Evolutionary conservation across 805 yeast genomes (phyloP), one percentile per base, ranked within the genome.

Genomic region (Lachancea thermotolerans): DNA sequence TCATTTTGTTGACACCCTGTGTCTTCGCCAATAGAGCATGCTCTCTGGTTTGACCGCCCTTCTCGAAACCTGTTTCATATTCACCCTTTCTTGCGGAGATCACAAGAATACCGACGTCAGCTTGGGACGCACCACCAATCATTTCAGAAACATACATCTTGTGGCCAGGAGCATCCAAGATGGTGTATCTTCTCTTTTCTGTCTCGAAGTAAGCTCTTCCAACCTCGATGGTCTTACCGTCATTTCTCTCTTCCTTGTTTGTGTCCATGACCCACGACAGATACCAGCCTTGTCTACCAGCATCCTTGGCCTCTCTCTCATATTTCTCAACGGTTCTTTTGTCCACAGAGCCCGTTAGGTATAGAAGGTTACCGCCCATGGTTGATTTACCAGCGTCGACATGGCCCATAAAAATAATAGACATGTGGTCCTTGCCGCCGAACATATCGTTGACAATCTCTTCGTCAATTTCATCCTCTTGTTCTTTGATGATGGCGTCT

Each of bases 101-200:
- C 41, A 93, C 99, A 60, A 93, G 77, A 54, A 93, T 80, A 71
- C 99, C 99, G 47, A 91, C 93, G 72, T 93, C 99, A 31, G 99
- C 99, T 73, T 93, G 99, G 38, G 98, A 90, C 15, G 99, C 99
- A 69, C 99, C 99, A 60, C 98, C 98, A 74, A 93, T 93, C 99
- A 93, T 93, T 68, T 89, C 95, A 45, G 97, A 88, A 52, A 93
- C 97, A 65, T 93, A 93, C 88, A 93, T 85, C 73, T 93, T 93
- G 75, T 93, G 99, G 42, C 99, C 99, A 54, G 99, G 99, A 8
- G 99, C 99, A 69, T 93, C 99, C 66, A 93, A 79, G 56, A 93
- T 89, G 37, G 99, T 91, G 74, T 93, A 93, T 69, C 98, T 83
- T 73, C 99, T 85, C 73, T 87, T 89, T 28, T 90, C 98, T 48